phyloP scores from a whole-genome alignment of 2,329 filamentous ascomycete genomes.

The Fusarium sambucinum region DNA sequence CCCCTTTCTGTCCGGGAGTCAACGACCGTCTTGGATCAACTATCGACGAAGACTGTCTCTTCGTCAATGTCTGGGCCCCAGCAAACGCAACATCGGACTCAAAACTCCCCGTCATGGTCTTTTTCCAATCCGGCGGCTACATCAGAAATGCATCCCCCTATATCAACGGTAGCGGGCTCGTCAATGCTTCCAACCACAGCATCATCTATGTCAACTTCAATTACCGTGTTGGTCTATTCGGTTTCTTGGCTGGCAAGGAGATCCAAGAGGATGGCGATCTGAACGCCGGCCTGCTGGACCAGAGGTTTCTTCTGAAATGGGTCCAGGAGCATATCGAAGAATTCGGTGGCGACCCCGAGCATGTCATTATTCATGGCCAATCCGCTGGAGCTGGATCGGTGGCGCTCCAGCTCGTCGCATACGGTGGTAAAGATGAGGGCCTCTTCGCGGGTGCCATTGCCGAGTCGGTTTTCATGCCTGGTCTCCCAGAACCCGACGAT shows the following conservation, averaged over 20 bases:
- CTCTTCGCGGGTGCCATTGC: slow-evolving; percentile 62
- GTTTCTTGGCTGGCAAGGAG: slow-evolving; percentile 70
- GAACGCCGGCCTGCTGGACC: slow-evolving; percentile 74
- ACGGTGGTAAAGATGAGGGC: slow-evolving; percentile 58
- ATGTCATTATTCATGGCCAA: slow-evolving; percentile 71
- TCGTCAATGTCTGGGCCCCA: slow-evolving; percentile 63
- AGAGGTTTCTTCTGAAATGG: slow-evolving; percentile 71
- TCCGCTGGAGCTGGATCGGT: slow-evolving; percentile 72
- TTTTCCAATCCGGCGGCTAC: slow-evolving; percentile 63
- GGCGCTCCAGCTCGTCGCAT: slow-evolving; percentile 63
- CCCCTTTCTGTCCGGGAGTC: slow-evolving; percentile 58
- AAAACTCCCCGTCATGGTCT: slow-evolving; percentile 56
- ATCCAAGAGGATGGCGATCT: slow-evolving; percentile 67
- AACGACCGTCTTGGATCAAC: slow-evolving; percentile 42
- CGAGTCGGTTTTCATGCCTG: slow-evolving; percentile 64
- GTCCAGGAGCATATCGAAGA: slow-evolving; percentile 68
- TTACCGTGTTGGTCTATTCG: slow-evolving; percentile 72
- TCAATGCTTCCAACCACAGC: slow-evolving; percentile 58
- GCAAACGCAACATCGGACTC: slow-evolving; percentile 44
- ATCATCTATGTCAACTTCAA: slow-evolving; percentile 72
- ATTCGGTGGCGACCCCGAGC: slow-evolving; percentile 70
- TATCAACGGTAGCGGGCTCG: slow-evolving; percentile 63
- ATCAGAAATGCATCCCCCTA: slow-evolving; percentile 62
- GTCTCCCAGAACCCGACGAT: slow-evolving; percentile 58
- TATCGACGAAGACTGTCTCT: slow-evolving; percentile 61